Conservation (phyloP, 495 filamentous ascomycete genomes). For the Trichoderma erinaceum region DNA sequence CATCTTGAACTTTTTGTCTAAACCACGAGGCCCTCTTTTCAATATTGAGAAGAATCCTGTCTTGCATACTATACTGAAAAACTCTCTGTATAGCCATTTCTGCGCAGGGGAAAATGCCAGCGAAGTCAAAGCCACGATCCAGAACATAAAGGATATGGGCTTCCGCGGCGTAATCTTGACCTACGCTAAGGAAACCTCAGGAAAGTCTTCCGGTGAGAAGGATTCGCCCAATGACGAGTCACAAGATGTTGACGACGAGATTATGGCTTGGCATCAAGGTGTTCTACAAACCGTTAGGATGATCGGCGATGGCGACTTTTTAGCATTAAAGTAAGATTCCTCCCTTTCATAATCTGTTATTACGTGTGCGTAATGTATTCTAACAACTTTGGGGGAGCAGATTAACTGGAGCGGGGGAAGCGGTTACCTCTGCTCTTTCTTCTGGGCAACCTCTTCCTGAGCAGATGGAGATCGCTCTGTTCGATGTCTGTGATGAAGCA, state of each 20-base stretch:
- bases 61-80: conserved; percentile 56
- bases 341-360: neutral
- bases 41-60: conserved; percentile 52
- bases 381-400: conserved; percentile 27
- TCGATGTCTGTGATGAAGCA: conserved; percentile 69
- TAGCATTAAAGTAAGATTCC: conserved; percentile 66
- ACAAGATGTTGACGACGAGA: conserved; percentile 49
- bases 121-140: conserved; percentile 56
- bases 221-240: conserved; percentile 30
- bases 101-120: conserved; percentile 64
- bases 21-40: conserved; percentile 55
- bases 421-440: conserved; percentile 59
- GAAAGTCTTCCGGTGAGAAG: conserved; percentile 30
- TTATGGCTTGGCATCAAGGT: conserved; percentile 66
- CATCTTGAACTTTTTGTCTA: conserved; percentile 61
- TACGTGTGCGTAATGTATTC: conserved; percentile 18
- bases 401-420: conserved; percentile 78
- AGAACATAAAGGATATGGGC: conserved; percentile 57
- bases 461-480: conserved; percentile 61
- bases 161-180: conserved; percentile 71
- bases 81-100: conserved; percentile 79
- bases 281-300: conserved; percentile 73
- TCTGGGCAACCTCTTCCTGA: conserved; percentile 51
- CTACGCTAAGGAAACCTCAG: conserved; percentile 68
- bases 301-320: conserved; percentile 68